Percentiles rank a stretch among this genome's conserved stretches.
phyloP scores from a whole-genome alignment of 164 flowering plant species.

The Malania oleifera region DNA sequence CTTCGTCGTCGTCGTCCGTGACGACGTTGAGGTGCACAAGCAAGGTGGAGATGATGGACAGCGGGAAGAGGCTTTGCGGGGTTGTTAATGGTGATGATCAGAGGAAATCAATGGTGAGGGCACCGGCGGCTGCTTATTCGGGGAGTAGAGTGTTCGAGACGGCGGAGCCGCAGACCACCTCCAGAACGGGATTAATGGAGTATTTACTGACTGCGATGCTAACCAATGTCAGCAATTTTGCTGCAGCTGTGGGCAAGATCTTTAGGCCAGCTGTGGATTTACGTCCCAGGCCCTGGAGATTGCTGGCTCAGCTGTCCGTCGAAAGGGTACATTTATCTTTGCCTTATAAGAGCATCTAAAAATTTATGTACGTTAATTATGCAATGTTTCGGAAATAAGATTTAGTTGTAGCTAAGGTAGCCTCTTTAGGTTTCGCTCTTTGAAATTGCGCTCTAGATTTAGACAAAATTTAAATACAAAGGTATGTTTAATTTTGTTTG shows the following conservation, averaged over 20 bases:
- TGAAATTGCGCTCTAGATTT: no score
- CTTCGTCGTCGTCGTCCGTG: not conserved
- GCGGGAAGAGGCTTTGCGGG: slow-evolving; percentile 7
- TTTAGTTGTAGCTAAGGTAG: no score
- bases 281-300: slow-evolving; percentile 25
- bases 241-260: slow-evolving; percentile 9
- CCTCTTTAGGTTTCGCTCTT: no score
- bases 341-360: not conserved
- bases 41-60: slow-evolving; percentile 5
- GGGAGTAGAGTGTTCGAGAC: slow-evolving; percentile 14
- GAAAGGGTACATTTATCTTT: slow-evolving; percentile 41
- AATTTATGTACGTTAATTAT: no score
- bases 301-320: slow-evolving; percentile 37
- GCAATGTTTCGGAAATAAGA: no score
- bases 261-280: slow-evolving; percentile 19
- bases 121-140: slow-evolving; percentile 14
- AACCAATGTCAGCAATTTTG: slow-evolving; percentile 4
- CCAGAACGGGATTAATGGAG: slow-evolving; percentile 15
- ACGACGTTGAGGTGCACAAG: slow-evolving; percentile 9
- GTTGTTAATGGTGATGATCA: no score
- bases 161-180: slow-evolving; percentile 11
- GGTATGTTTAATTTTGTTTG: no score
- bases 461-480: no score
- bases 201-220: slow-evolving; percentile 20
- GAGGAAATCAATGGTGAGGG: slow-evolving; percentile 19